Evolutionary conservation across 1,139 yeast species (phyloP).

Genomic region (Sugiyamaella castrensis): DNA sequence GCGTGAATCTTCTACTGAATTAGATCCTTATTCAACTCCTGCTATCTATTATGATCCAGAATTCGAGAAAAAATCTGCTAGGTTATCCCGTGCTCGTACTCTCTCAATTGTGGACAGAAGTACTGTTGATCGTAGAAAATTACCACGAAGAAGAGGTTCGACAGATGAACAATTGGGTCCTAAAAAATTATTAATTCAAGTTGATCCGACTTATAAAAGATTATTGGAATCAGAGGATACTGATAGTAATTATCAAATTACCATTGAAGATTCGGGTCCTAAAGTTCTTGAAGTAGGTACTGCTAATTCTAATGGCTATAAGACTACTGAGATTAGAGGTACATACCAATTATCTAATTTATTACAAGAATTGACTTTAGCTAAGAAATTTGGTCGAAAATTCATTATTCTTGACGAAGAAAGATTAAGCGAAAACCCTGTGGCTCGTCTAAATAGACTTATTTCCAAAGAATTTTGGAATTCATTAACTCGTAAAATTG

Average conservation of each 20-base stretch:
- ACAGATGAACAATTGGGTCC: conserved; percentile 54
- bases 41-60: conserved; percentile 70
- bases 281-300: conserved; percentile 82
- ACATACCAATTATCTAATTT: conserved; percentile 88
- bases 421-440: conserved; percentile 85
- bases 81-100: conserved; percentile 29
- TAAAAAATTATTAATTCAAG: conserved; percentile 70
- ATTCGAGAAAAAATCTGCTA: conserved; percentile 33
- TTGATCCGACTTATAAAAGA: conserved; percentile 67
- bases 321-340: conserved; percentile 73
- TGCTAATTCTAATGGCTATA: conserved; percentile 76
- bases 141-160: conserved; percentile 48
- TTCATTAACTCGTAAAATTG: conserved; percentile 68
- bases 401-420: conserved; percentile 80
- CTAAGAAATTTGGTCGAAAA: conserved; percentile 73
- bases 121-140: conserved; percentile 2
- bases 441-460: conserved; percentile 67
- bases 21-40: conserved; percentile 63
- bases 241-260: conserved; percentile 79
- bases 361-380: conserved; percentile 85
- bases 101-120: conserved; percentile 25
- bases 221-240: conserved; percentile 80
- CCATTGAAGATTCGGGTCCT: conserved; percentile 93
- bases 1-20: conserved; percentile 9
- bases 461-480: conserved; percentile 82